Conservation (phyloP, 805 yeast genomes). For the Pichia gijzeniarum region DNA sequence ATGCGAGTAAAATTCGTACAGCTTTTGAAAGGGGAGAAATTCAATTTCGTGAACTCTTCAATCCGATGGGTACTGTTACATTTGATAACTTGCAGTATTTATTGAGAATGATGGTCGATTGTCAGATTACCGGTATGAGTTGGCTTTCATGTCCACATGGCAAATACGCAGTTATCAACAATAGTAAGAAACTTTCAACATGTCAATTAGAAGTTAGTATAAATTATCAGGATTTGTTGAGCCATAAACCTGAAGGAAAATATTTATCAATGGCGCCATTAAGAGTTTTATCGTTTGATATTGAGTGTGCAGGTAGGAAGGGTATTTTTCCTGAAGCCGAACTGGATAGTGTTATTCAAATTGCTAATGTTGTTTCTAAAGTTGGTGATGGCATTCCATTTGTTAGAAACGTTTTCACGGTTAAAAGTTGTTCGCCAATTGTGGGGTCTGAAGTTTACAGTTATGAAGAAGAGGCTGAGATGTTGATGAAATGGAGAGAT, state of each 20-base stretch:
- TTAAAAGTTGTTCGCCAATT: slow-evolving; percentile 84
- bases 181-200: slow-evolving; percentile 45
- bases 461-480: slow-evolving; percentile 66
- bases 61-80: slow-evolving; percentile 55
- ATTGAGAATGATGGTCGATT: slow-evolving; percentile 85
- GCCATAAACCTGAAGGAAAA: slow-evolving; percentile 89
- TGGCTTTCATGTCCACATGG: slow-evolving; percentile 88
- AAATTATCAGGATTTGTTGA: slow-evolving; percentile 57
- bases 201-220: slow-evolving; percentile 83
- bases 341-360: slow-evolving; percentile 91
- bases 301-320: slow-evolving; percentile 96
- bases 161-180: slow-evolving; percentile 47
- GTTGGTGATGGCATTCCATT: slow-evolving; percentile 86
- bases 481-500: slow-evolving; percentile 82
- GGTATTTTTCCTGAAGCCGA: slow-evolving; percentile 96
- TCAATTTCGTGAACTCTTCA: slow-evolving; percentile 56
- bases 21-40: slow-evolving; percentile 82
- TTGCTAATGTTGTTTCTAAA: slow-evolving; percentile 86
- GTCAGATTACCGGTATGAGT: slow-evolving; percentile 91
- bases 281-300: slow-evolving; percentile 89
- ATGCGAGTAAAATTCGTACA: slow-evolving; percentile 61
- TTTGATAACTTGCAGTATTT: slow-evolving; percentile 88
- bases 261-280: slow-evolving; percentile 92
- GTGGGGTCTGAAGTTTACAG: slow-evolving; percentile 89
- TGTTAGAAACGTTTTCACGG: slow-evolving; percentile 90